Evolutionary conservation across 257 asterid species (phyloP), one percentile per base, ranked within the genome.

Genomic region (Forsythia suspensa): DNA sequence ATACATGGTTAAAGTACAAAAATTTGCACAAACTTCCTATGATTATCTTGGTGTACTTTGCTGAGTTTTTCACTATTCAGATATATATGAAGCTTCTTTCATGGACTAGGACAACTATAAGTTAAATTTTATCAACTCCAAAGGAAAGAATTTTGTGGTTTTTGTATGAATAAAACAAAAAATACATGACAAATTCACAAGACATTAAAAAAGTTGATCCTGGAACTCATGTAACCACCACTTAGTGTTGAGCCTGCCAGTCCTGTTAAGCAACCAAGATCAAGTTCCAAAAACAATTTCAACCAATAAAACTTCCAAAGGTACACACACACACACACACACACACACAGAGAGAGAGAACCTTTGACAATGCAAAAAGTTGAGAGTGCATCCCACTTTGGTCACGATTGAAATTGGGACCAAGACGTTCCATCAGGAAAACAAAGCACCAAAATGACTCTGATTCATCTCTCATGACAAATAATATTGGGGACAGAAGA

Each of bases 381-480:
- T 96, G 99, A 71, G 97, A 85, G 81, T 96, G 98, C 97, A 94
- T 92, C 86, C 99, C 99, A 83, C 88, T 96, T 80, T 96, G 99
- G 81, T 96, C 99, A 24, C 99, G 95, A 73, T 94, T 96, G 86
- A 96, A 96, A 88, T 96, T 96, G 77, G 98, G 99, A 75, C 99
- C 99, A 82, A 94, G 97, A 46, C 96, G 97, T 82, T 92, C 97
- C 97, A 96, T 90, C 79, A 96, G 94, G 42, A 51, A 80, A 82
- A 88, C 97, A 80, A 96, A 96, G 88, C 99, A 92, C 99, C 99
- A 96, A 84, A 96, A 96, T 55, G 99, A 88, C 87, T 90, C 89
- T 63, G 96, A 85, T 86, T 96, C 99, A 76, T 96, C 97, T 80
- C 84, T 86, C 95, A 96, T 94, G 46, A 96, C 95, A 89, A 84